These are phyloP conservation scores for Dalechampia spathulata DNA, from an alignment of 441 rosid species.

Conservation along the genomic window DNA sequence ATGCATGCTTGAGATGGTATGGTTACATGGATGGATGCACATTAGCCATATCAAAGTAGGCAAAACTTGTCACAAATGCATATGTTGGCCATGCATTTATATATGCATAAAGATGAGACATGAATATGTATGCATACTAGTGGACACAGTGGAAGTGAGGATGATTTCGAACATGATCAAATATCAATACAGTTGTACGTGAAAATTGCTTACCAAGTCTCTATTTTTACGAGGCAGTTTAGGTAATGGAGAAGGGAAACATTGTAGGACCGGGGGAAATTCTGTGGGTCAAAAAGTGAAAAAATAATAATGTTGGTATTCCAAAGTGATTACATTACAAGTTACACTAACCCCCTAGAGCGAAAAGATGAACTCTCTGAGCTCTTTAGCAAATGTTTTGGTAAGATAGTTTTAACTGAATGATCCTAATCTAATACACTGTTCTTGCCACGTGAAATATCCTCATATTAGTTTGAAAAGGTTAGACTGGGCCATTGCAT, in stretches of 20 bases:
- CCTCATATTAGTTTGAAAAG: background rate
- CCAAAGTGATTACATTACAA: background rate
- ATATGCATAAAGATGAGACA: conserved; percentile 1
- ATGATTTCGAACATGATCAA: conserved; percentile 2
- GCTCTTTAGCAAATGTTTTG: conserved; percentile 13
- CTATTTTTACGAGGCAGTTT: conserved; percentile 15
- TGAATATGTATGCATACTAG: conserved; percentile 10
- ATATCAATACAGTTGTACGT: conserved; percentile 4
- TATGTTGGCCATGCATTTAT: conserved; percentile 1
- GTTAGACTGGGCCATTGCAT: conserved; percentile 2
- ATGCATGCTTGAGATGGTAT: conserved; percentile 19
- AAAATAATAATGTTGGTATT: too few relatives aligned
- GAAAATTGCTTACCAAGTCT: conserved; percentile 1
- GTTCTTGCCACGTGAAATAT: conserved; percentile 6
- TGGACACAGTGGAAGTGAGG: conserved; percentile 9
- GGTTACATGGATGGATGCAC: conserved; percentile 2
- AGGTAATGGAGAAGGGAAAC: conserved; percentile 2
- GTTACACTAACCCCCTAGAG: conserved; percentile 4
- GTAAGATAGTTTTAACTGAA: conserved; percentile 8
- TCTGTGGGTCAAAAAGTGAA: conserved; percentile 6
- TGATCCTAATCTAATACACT: conserved; percentile 1
- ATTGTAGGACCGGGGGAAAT: conserved; percentile 16
- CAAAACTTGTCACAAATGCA: conserved; percentile 5
- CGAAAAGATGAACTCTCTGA: background rate
- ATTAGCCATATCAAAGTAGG: conserved; percentile 6